Base-by-base conservation (phyloP, 202 grass and related monocot species). In the Alloteropsis angusta region DNA sequence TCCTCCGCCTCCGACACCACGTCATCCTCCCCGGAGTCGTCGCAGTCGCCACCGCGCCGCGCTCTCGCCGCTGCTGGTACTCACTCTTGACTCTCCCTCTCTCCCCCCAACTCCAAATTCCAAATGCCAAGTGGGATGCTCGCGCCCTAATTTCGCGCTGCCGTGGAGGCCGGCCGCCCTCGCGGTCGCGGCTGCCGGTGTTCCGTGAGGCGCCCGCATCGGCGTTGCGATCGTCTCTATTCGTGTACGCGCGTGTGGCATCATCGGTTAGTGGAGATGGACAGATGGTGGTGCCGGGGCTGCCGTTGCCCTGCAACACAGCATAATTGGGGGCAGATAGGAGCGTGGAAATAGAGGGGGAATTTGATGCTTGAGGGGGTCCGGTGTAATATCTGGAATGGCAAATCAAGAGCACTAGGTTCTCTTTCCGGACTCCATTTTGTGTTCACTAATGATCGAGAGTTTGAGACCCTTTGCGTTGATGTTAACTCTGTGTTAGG, bases 31-130 rank as follows among this genome's bases (percentile, higher is more conserved):
- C 69, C 59, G 17, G 80, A 88, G 6, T 56, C 81, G 42, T 82
- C 84, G 65, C 83, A 85, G 6, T 47, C 84, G 32, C 69, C 75
- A 32, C 73, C 57, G 54, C 39, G 71, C 38, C 80, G 72, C n/a
- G 71, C 35, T 26, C 53, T 61, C 22, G n/a, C 13, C 1, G 30
- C 71, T 13, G 48, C 36, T 45, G 75, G 77, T 85, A 83, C 9
- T 19, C 17, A 6, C 37, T 26, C 45, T n/a, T n/a, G n/a, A n/a
- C n/a, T 32, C 45, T 32, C 35, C 14, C 47, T n/a, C 59, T 26
- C 41, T 16, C 8, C 15, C 1, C 12, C 17, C 11, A 5, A 5
- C 43, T 50, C 17, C 12, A 52, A 61, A 60, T 16, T 9, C 25
- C 7, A 18, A 78, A 1, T 32, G 22, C 22, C 3, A 13, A 8